Evolutionary conservation across 345 rosid species (phyloP).

Genomic region (Trapa incisa): DNA sequence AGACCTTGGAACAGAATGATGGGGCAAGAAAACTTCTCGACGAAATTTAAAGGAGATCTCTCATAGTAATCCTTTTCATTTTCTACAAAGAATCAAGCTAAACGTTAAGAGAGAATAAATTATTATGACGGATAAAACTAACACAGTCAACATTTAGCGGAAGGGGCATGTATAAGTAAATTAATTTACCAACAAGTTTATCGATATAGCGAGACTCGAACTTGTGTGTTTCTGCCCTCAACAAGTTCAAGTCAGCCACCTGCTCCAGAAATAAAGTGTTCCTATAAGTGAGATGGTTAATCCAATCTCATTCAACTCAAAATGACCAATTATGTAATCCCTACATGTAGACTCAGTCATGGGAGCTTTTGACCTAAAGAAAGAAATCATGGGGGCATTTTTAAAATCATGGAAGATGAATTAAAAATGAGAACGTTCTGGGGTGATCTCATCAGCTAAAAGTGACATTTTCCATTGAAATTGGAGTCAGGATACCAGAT

Average conservation of each 20-base stretch:
- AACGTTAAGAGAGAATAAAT: not conserved
- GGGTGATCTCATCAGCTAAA: not conserved
- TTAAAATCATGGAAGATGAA: not conserved
- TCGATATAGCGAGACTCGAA: constrained; percentile 83
- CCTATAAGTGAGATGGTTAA: not conserved
- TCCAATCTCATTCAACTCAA: not conserved
- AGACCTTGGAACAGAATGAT: constrained; percentile 86
- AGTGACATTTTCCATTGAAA: not conserved
- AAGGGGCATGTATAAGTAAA: not conserved
- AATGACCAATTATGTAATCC: not conserved
- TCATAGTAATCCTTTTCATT: constrained; percentile 54
- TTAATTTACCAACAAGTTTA: constrained; percentile 77
- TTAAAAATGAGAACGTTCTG: constrained; percentile 1
- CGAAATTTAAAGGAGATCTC: constrained; percentile 78
- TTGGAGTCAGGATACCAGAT: not conserved
- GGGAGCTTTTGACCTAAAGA: no score
- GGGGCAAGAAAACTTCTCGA: constrained; percentile 83
- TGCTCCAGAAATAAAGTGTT: constrained; percentile 17
- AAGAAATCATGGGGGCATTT: not conserved
- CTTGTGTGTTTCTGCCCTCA: constrained; percentile 77
- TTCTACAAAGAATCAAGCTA: constrained; percentile 31
- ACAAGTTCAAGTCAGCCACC: constrained; percentile 72
- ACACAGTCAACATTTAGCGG: not conserved
- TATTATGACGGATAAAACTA: not conserved
- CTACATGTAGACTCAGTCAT: no score